A percentile compares a stretch with the other conserved stretches of the same genome.
These are phyloP conservation scores for Fusarium subglutinans DNA, from an alignment of 2,329 filamentous ascomycete species.

Conservation along the genomic window DNA sequence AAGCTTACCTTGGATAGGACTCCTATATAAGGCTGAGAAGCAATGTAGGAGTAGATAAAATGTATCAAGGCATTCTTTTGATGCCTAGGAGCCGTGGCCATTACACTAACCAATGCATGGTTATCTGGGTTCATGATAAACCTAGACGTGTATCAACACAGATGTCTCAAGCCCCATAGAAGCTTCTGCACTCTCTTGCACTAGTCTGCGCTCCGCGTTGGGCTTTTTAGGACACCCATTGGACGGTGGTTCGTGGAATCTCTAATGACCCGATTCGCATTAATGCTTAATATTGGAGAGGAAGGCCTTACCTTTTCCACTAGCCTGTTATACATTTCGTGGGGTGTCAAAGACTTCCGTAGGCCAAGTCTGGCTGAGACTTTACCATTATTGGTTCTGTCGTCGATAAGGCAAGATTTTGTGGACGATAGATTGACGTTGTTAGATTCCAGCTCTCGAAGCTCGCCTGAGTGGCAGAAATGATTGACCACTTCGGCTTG, in stretches of 20 bases:
- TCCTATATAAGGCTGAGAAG: not conserved
- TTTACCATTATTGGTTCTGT: not conserved
- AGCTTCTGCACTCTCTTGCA: not conserved
- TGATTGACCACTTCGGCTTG: not conserved
- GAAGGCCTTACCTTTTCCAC: not conserved
- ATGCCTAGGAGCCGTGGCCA: accelerated
- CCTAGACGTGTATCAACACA: not conserved
- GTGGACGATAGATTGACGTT: accelerated
- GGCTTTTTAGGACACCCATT: accelerated
- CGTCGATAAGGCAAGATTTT: not conserved
- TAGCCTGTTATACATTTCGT: not conserved
- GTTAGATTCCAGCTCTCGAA: not conserved
- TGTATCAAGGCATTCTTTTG: not conserved
- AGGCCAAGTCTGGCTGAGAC: accelerated
- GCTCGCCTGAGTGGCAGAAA: not conserved
- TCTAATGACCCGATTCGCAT: not conserved
- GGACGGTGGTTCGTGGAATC: not conserved
- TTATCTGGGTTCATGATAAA: not conserved
- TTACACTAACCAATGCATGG: accelerated
- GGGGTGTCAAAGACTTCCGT: not conserved
- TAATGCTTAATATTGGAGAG: not conserved
- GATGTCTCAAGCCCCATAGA: no score
- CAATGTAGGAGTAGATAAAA: not conserved
- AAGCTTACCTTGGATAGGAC: not conserved
- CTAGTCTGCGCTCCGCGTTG: not conserved